Evolutionary conservation across 2,329 filamentous ascomycete species (phyloP).

Genomic region (Pestalotiopsis fici): DNA sequence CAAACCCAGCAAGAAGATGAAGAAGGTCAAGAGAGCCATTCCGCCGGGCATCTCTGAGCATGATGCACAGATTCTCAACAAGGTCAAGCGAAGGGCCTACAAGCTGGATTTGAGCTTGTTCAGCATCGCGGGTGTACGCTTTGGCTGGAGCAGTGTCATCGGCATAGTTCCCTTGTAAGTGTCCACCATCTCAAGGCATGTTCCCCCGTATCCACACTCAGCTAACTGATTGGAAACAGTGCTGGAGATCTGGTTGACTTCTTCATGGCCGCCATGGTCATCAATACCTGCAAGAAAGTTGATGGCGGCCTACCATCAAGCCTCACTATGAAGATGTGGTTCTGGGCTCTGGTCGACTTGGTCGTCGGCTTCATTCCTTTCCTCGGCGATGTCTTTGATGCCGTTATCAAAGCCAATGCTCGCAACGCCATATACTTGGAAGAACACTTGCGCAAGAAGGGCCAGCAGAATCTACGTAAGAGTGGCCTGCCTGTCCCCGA

Average conservation of each 20-base stretch:
- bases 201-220: not conserved
- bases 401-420: conserved; percentile 73
- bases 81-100: conserved; percentile 84
- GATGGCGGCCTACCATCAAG: conserved; percentile 71
- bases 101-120: conserved; percentile 83
- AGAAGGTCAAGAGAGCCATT: conserved; percentile 83
- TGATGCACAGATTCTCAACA: conserved; percentile 80
- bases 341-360: conserved; percentile 79
- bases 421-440: conserved; percentile 73
- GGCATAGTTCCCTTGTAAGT: conserved; percentile 80
- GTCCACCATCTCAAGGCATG: not conserved
- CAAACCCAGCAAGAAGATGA: conserved; percentile 68
- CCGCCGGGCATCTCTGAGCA: conserved; percentile 81
- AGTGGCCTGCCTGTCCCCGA: conserved; percentile 47
- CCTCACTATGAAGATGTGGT: conserved; percentile 71
- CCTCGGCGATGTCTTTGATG: conserved; percentile 74
- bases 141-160: conserved; percentile 89
- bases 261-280: conserved; percentile 73
- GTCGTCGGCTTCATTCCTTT: conserved; percentile 73
- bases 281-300: conserved; percentile 70
- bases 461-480: conserved; percentile 55
- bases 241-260: conserved; percentile 76
- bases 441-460: conserved; percentile 67
- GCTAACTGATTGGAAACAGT: conserved; percentile 40
- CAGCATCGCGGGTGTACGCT: conserved; percentile 76